phyloP scores from a whole-genome alignment of 2,329 filamentous ascomycete genomes.

The Anisogramma anomala region DNA sequence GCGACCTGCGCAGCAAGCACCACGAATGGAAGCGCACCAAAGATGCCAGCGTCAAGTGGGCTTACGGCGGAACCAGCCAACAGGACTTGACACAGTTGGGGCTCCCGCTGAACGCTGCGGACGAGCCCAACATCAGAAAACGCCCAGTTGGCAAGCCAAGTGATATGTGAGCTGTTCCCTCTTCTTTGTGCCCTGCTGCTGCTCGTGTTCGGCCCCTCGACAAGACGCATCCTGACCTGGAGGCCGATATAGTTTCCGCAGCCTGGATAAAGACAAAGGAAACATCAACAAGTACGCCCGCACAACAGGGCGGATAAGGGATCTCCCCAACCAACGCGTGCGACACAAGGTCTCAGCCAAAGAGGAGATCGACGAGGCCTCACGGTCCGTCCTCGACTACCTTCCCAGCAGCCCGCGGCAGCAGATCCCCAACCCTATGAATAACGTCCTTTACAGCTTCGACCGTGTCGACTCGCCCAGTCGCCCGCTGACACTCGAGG shows the following conservation, averaged over 20 bases:
- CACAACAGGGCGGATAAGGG: slow-evolving; percentile 15
- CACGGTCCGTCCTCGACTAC: slow-evolving; percentile 26
- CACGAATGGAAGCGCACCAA: slow-evolving; percentile 34
- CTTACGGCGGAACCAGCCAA: slow-evolving; percentile 23
- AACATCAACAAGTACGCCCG: slow-evolving; percentile 30
- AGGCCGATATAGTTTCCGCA: slow-evolving; percentile 6
- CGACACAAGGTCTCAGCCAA: slow-evolving; percentile 24
- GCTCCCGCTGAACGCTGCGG: slow-evolving; percentile 13
- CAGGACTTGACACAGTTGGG: not conserved
- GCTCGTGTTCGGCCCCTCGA: not conserved
- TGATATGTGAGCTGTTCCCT: slow-evolving; percentile 23
- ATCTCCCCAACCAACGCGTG: slow-evolving; percentile 21
- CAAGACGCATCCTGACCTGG: slow-evolving; percentile 6
- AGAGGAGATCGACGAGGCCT: slow-evolving; percentile 27
- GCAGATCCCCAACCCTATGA: slow-evolving; percentile 20
- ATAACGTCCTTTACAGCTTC: slow-evolving; percentile 33
- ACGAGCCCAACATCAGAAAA: slow-evolving; percentile 23
- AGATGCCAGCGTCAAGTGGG: slow-evolving; percentile 32
- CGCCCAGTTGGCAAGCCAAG: slow-evolving; percentile 24
- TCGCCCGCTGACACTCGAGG: slow-evolving; percentile 28
- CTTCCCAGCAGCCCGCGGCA: slow-evolving; percentile 17
- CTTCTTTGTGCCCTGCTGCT: not conserved
- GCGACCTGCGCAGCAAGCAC: slow-evolving; percentile 33
- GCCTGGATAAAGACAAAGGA: slow-evolving; percentile 17
- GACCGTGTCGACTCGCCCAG: slow-evolving; percentile 29